Base-by-base conservation (phyloP, 495 filamentous ascomycete species). In the Neurospora cerealis region DNA sequence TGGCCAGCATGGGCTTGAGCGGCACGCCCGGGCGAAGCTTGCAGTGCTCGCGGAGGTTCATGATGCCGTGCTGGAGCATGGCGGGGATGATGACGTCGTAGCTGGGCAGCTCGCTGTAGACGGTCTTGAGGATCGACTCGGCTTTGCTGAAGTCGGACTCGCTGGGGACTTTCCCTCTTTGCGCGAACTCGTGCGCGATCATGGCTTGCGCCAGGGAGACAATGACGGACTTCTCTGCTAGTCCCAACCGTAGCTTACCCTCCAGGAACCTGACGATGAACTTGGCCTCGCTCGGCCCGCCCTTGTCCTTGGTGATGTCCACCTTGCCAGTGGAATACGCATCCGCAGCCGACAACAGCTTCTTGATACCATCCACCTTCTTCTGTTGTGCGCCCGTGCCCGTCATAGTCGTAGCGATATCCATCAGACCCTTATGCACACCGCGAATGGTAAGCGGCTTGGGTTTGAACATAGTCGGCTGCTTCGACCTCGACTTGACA, bases 1-100 rank as follows among this genome's bases (percentile, higher is more conserved):
- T 98, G 7, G 96, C 96, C 84, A 99, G 89, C 96, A 99, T 99
- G 77, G 96, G 96, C 82, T 98, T 99, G 42, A 99, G 88, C 24
- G 96, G 96, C 32, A 99, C 91, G 73, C 96, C 96, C 4, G 96
- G 94, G 72, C 94, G 92, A 36, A 99, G 88, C 80, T 96, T 97
- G 90, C 96, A 99, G 54, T 91, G 88, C 9, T 97, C 89, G 41
- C 88, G 87, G 13, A 99, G 81, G 42, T 92, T 89, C 84, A 90
- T 89, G 70, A 99, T 92, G 36, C 96, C 96, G 77, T 95, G 87
- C 72, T 97, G 83, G 24, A 97, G 84, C 86, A 98, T 93, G 13
- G 90, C 90, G 1, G 95, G 96, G 75, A 99, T 90, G 75, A 99
- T 95, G 37, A 96, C 91, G 83, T 98, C 94, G 84, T 97, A 99